Conservation (phyloP, 345 rosid species). For the Eucalyptus caleyi region DNA sequence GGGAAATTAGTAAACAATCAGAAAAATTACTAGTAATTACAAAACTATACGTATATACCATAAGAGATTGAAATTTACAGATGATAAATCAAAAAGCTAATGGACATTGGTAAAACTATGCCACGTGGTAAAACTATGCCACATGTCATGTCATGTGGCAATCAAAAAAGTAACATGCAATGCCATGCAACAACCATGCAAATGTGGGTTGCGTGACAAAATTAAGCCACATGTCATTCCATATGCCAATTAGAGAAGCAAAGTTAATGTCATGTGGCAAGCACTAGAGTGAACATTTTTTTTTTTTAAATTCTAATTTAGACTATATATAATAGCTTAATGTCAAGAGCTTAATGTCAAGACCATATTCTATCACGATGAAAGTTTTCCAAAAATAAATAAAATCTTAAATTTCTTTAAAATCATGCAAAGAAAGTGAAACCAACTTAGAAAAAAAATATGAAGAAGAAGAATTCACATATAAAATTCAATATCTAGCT, state of each 20-base stretch:
- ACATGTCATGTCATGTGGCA: too few species aligned
- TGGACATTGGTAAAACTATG: fast-evolving
- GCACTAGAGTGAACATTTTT: neutral
- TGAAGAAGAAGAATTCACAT: too few species aligned
- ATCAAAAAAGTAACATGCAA: neutral
- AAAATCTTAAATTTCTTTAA: too few species aligned
- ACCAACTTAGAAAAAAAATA: neutral
- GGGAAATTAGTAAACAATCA: neutral
- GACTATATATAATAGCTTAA: too few species aligned
- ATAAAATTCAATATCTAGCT: too few species aligned
- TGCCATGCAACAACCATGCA: neutral
- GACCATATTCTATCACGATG: neutral
- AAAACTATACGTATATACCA: neutral
- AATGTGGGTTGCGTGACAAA: neutral
- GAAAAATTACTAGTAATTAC: neutral
- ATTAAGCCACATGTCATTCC: neutral
- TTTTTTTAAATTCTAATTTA: too few species aligned
- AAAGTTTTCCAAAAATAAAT: too few species aligned
- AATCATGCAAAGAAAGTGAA: neutral
- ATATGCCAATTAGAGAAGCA: neutral
- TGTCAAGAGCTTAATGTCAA: neutral
- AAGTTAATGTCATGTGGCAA: neutral
- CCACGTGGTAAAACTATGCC: too few species aligned
- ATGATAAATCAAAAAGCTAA: neutral
- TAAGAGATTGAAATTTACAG: neutral